A percentile compares a stretch with the other conserved stretches of the same genome.
phyloP scores from a whole-genome alignment of 2,329 filamentous ascomycete genomes.

The Paramyrothecium sp. region DNA sequence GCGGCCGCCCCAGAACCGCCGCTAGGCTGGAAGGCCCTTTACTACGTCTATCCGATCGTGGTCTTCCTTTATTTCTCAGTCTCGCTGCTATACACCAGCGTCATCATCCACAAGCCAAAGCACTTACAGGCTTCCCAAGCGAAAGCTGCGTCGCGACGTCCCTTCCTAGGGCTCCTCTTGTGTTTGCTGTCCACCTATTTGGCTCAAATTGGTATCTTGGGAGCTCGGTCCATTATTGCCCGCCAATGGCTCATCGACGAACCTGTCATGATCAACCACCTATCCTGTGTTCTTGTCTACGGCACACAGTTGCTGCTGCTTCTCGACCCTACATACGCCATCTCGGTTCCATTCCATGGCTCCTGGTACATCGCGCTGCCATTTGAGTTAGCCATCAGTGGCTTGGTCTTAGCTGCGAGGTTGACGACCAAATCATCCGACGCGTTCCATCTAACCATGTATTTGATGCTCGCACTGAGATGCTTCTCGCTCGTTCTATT shows the following conservation, averaged over 20 bases:
- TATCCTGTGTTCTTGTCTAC: constrained; percentile 65
- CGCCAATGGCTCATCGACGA: constrained; percentile 42
- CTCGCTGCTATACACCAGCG: constrained; percentile 49
- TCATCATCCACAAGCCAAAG: constrained; percentile 48
- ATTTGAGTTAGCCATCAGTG: constrained; percentile 50
- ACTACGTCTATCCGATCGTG: constrained; percentile 57
- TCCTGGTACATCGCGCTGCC: constrained; percentile 58
- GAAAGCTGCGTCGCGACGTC: constrained; percentile 14
- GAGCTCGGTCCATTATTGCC: constrained; percentile 30
- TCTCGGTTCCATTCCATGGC: constrained; percentile 64
- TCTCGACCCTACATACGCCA: constrained; percentile 44
- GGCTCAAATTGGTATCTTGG: constrained; percentile 42
- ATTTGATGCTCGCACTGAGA: constrained; percentile 5
- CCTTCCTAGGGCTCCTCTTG: constrained; percentile 40
- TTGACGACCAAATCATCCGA: constrained; percentile 14
- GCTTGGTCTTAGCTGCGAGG: constrained; percentile 15
- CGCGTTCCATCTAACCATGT: constrained; percentile 5
- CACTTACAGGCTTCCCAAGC: constrained; percentile 11
- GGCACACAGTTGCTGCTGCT: constrained; percentile 57
- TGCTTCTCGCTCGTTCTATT: constrained; percentile 25
- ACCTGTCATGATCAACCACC: constrained; percentile 52
- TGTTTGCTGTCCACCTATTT: constrained; percentile 44
- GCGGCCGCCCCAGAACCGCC: neutral
- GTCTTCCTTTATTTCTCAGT: constrained; percentile 58
- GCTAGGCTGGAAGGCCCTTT: constrained; percentile 33